Evolutionary conservation across 2,329 filamentous ascomycete species (phyloP), one percentile per base, ranked within the genome.

Genomic region (Scorias spongiosa): DNA sequence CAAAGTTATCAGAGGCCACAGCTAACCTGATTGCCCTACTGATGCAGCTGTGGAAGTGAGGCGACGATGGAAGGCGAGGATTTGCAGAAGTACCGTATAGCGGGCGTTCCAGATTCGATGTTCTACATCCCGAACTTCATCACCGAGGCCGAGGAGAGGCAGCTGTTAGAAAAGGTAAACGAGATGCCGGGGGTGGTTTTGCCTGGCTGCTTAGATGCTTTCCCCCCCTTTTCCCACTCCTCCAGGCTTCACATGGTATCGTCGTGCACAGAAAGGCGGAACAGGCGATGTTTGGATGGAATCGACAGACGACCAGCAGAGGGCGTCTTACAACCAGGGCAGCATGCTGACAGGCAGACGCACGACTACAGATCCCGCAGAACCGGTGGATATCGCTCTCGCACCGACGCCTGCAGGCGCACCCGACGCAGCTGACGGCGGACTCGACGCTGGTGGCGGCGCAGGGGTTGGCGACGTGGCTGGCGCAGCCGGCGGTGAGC

Each of bases 51-150:
- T 26, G 20, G 20, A 26, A 26, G 20, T 7, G 20, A 26, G 20
- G 20, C 20, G 20, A 26, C 20, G 20, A 26, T 26, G 20, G 32
- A 39, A 32, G 5, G 39, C 41, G 39, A 40, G n/a, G 32, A 39
- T n/a, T 38, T 45, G 40, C 43, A 45, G 38, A 37, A 40, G 29
- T 45, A 45, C 41, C 54, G 54, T 50, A 72, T 88, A 47, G 49
- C 61, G 7, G 54, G 54, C 29, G 67, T 87, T 2, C 81, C 83
- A 4, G 59, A 71, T 1, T 66, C 72, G 29, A 83, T 85, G 43
- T 94, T 81, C 66, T 95, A 96, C 65, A 81, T 95, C 45, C 73
- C 86, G 7, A 70, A 88, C 59, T 95, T 95, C 65, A 81, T 96
- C 59, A 81, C 74, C 4, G 62, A 69, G 44, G 75, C 80, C 39